Evolutionary conservation across 2,329 filamentous ascomycete species (phyloP), one percentile per base, ranked within the genome.

Genomic region (Sporothrix variecibatus): DNA sequence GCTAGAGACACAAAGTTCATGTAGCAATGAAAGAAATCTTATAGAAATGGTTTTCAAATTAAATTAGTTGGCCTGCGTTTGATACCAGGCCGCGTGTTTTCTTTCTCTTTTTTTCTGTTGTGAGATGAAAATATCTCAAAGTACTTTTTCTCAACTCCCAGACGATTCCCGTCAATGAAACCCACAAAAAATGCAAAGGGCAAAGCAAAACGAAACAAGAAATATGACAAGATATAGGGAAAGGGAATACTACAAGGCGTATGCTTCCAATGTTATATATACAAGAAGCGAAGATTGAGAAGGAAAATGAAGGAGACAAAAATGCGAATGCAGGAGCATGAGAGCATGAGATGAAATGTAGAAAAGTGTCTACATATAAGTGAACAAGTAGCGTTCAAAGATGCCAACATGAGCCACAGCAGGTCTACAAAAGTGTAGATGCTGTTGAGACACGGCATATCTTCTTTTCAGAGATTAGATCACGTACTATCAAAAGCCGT

Each of bases 221-320:
- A 34, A 71, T 34, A 72, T 51, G 17, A 69, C 43, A 74, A 53
- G 67, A 71, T 12, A 60, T 60, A 60, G 15, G 12, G n/a, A 3
- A 49, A 71, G 51, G 40, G 64, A 3, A 72, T 49, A 69, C 43
- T 70, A 64, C 26, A 71, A 62, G 62, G 43, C 28, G 31, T 71
- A 72, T 65, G 53, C 53, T 75, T 71, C 58, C 15, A 72, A 72
- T 74, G 46, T 56, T 53, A 75, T 75, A 53, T 70, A 53, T 70
- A 75, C 70, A 75, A 72, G 70, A 75, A 72, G 56, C 72, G 65
- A 71, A 71, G 15, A 65, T 38, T 34, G 67, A 51, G 23, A 72
- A 64, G 53, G 3, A 51, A 53, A 28, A 17, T 11, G 7, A 51
- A 72, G 40, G 49, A 8, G 28, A 64, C 8, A 71, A 58, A 62